A percentile compares a stretch with the other conserved stretches of the same genome.
These are phyloP conservation scores for Marasmius sp. DNA, from an alignment of 1,284 basidiomycete genomes.

Conservation along the genomic window DNA sequence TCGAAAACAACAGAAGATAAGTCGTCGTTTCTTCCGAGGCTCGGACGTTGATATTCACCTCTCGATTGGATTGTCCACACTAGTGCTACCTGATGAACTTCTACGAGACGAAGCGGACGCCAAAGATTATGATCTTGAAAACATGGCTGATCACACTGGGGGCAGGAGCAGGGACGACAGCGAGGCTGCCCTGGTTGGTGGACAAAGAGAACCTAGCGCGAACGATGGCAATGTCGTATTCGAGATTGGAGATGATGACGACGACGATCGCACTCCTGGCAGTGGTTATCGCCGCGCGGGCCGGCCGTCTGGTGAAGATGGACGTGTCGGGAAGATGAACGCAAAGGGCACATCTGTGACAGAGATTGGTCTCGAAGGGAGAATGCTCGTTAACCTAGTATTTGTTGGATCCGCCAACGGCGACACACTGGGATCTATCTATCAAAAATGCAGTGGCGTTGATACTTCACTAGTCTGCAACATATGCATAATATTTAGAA, in stretches of 20 bases:
- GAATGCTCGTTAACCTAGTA: background rate
- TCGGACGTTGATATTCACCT: conserved; percentile 23
- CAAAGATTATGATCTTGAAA: conserved; percentile 87
- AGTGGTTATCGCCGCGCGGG: conserved; percentile 48
- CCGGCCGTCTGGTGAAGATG: conserved; percentile 49
- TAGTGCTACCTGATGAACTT: conserved; percentile 83
- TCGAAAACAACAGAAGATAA: conserved; percentile 88
- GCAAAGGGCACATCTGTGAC: conserved; percentile 57
- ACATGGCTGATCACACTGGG: conserved; percentile 56
- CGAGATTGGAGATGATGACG: conserved; percentile 89
- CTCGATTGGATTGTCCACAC: conserved; percentile 43
- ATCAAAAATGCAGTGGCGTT: background rate
- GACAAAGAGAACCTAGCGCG: conserved; percentile 45
- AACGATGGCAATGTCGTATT: conserved; percentile 83
- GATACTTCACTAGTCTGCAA: conserved; percentile 41
- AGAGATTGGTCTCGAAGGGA: background rate
- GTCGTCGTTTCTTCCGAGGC: conserved; percentile 27
- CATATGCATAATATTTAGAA: conserved; percentile 37
- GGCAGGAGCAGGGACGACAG: conserved; percentile 56
- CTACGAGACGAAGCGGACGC: conserved; percentile 91
- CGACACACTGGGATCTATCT: conserved; percentile 19
- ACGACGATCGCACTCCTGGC: conserved; percentile 57
- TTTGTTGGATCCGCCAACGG: background rate
- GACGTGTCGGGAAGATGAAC: conserved; percentile 50
- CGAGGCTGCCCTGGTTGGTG: conserved; percentile 65